Evolutionary conservation across 352 stramenopile genomes (phyloP), one percentile per base, ranked within the genome.

Genomic region (Globisporangium polare): DNA sequence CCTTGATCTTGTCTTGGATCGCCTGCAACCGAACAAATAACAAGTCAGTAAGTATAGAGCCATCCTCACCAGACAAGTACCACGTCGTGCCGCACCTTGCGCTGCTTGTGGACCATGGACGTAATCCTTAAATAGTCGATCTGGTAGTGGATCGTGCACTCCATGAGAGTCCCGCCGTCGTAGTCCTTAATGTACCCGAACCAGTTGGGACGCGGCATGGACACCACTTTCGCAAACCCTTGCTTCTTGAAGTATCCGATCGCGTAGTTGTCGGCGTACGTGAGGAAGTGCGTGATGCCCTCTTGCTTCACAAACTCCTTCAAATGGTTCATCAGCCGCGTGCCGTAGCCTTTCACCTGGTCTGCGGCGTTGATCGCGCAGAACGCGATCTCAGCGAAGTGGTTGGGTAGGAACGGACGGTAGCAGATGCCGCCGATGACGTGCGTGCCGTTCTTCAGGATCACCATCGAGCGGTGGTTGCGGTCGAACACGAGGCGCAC

Each of bases 151-250:
- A 99, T 96, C 65, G 97, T 98, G 79, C 98, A 99, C 72, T 99
- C 96, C 97, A 99, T 99, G 55, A 99, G 80, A 12, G 96, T 99
- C 24, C 96, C 98, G 47, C 97, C 97, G 72, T 99, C 98, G 72
- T 99, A 99, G 75, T 99, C 97, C 77, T 99, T 99, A 71, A 99
- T 99, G 71, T 99, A 98, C 17, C 96, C 95, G 45, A 97, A 96
- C 88, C 97, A 99, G 46, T 96, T 93, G 29, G 72, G 64, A 2
- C 77, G 71, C 46, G 83, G 73, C 81, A 96, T 94, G 10, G 86
- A 92, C 22, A 97, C 90, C 72, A 78, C 87, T 73, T 88, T 92
- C n/a, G 83, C 78, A 45, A 95, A 95, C 10, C 87, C 87, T 52
- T 99, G 97, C 75, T 99, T 99, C 71, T 98, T 98, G 58, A 98